Evolutionary conservation across 106 monocot species (phyloP).

Genomic region (Cymbidium sinense): DNA sequence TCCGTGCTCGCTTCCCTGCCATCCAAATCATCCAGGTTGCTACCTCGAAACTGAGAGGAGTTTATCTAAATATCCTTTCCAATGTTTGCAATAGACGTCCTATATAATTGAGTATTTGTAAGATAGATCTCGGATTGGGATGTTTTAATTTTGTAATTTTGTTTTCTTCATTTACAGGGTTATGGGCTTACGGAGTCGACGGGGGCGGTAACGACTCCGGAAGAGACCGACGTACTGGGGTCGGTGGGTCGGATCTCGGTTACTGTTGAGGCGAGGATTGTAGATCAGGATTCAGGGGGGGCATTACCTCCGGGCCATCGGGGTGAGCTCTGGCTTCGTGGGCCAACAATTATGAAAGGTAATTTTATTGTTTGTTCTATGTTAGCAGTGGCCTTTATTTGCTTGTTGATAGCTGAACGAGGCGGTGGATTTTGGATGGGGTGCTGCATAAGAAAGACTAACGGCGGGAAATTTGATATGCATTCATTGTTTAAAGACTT

Average conservation of each 20-base stretch:
- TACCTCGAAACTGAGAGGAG: too few species aligned
- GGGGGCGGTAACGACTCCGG: constrained; percentile 18
- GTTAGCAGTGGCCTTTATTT: neutral
- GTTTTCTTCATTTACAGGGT: constrained; percentile 21
- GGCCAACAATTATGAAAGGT: constrained; percentile 79
- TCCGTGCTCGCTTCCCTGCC: constrained; percentile 32
- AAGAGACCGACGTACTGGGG: constrained; percentile 29
- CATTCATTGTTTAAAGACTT: too few species aligned
- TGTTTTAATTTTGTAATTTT: neutral
- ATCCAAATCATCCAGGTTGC: constrained; percentile 43
- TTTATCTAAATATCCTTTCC: neutral
- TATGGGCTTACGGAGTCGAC: constrained; percentile 61
- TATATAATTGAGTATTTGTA: neutral
- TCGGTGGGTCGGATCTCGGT: constrained; percentile 38
- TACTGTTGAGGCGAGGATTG: constrained; percentile 48
- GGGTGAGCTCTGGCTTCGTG: constrained; percentile 73
- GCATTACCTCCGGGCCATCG: constrained; percentile 20
- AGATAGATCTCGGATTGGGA: neutral
- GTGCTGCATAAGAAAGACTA: too few species aligned
- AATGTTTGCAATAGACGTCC: neutral
- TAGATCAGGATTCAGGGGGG: constrained; percentile 48
- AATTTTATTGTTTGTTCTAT: neutral
- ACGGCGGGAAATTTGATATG: too few species aligned
- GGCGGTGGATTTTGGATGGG: too few species aligned
- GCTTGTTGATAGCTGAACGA: neutral